These are phyloP conservation scores for Henningerozyma blattae DNA, from an alignment of 805 yeast species.

Conservation along the genomic window DNA sequence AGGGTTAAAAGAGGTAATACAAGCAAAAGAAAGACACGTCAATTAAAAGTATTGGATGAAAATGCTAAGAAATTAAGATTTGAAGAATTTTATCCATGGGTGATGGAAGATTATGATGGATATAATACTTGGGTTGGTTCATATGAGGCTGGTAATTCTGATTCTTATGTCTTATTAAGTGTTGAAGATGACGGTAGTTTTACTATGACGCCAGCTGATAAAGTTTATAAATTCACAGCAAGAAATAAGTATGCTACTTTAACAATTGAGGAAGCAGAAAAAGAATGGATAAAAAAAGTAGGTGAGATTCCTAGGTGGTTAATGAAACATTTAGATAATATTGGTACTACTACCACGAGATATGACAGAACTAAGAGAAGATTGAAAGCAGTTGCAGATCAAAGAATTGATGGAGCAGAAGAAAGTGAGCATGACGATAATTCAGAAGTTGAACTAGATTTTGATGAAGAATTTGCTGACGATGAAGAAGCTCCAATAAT, in stretches of 20 bases:
- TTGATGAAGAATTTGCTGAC: conserved; percentile 94
- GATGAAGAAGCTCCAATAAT: conserved; percentile 98
- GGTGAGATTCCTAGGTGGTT: conserved; percentile 82
- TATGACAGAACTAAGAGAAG: conserved; percentile 36
- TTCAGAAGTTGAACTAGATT: conserved; percentile 87
- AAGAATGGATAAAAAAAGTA: conserved; percentile 71
- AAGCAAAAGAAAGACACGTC: conserved; percentile 71
- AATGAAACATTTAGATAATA: conserved; percentile 76
- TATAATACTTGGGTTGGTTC: conserved; percentile 90
- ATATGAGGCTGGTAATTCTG: conserved; percentile 82
- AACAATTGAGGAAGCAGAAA: conserved; percentile 93
- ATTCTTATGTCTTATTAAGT: conserved; percentile 73
- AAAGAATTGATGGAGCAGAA: conserved; percentile 26
- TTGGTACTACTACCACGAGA: conserved; percentile 39
- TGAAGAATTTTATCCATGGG: conserved; percentile 98
- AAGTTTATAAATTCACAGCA: conserved; percentile 86
- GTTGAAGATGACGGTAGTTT: conserved; percentile 74
- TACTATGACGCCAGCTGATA: conserved; percentile 90
- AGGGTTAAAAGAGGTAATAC: conserved; percentile 41
- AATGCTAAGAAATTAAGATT: conserved; percentile 73
- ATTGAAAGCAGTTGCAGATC: conserved; percentile 37
- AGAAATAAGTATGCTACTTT: conserved; percentile 88
- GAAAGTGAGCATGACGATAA: conserved; percentile 40
- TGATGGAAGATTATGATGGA: conserved; percentile 92
- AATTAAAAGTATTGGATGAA: conserved; percentile 71